Base-by-base conservation (phyloP, 177 flowering plant genomes). In the Vitis hybrid region DNA sequence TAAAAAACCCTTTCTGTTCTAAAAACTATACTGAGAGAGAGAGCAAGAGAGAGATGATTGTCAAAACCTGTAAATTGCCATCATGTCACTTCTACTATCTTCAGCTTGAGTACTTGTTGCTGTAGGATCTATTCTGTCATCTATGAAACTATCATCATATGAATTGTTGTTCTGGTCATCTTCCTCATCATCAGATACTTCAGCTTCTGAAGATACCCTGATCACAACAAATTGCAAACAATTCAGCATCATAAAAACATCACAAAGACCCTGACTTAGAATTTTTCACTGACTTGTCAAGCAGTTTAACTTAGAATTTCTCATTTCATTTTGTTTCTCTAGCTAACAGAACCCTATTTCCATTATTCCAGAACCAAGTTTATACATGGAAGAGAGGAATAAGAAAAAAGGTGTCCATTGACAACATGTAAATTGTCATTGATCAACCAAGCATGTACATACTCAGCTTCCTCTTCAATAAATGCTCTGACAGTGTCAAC, bases 401-500 rank as follows among this genome's bases (percentile, higher is more conserved):
- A 65, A 48, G 8, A 32, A 6, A 7, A 60, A 49, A 62, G 18
- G 32, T 40, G 52, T 24, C 48, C 1, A 6, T 35, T 48, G 58
- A 19, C 56, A 24, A 15, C 50, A 60, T 7, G 12, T 24, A 40
- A 74, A 70, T 49, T 35, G 10, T 50, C 46, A 14, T 32, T n/a
- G 18, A 64, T 17, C 50, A 71, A 52, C 50, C 10, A 70, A 46
- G 21, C 35, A 56, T 10, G 63, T 11, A 72, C 99, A 87, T 86
- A 95, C 99, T 93, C 98, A 8, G 99, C 97, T 82, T 95, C 96
- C 67, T 86, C 94, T 58, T 93, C 96, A 72, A 95, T 81, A 74
- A 81, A 93, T 52, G 64, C 80, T 73, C 76, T 82, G 71, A 66
- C 85, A 67, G 82, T 74, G 49, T 77, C 61, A 55, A 9, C 65